A percentile compares a stretch with the other conserved stretches of the same genome.
phyloP scores from a whole-genome alignment of 140 eudicot genomes.

The Erigeron philadelphicus region DNA sequence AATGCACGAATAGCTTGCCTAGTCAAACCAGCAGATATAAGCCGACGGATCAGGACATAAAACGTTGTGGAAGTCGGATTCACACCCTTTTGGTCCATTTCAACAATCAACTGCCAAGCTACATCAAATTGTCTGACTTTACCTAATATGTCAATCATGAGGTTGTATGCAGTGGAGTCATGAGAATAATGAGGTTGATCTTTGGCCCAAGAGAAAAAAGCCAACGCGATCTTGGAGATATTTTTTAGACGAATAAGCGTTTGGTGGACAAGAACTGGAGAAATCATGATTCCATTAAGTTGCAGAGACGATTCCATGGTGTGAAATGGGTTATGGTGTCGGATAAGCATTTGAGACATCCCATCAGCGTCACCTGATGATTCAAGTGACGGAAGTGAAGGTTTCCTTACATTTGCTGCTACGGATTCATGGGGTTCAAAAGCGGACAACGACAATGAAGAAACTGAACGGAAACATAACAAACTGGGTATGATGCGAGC shows the following conservation, averaged over 20 bases:
- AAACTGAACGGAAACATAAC: conserved; percentile 15
- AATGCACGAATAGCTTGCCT: conserved; percentile 71
- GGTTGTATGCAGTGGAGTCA: conserved; percentile 40
- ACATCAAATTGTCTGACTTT: conserved; percentile 71
- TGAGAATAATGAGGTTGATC: conserved; percentile 28
- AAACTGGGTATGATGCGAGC: background rate
- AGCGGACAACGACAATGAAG: conserved; percentile 18
- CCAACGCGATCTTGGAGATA: conserved; percentile 65
- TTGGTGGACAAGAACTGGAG: conserved; percentile 57
- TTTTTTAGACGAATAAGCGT: conserved; percentile 70
- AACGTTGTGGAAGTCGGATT: conserved; percentile 57
- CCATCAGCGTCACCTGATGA: conserved; percentile 61
- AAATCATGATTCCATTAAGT: conserved; percentile 47
- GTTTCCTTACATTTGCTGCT: conserved; percentile 26
- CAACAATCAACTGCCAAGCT: conserved; percentile 65
- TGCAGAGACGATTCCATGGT: conserved; percentile 77
- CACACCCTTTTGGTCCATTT: conserved; percentile 48
- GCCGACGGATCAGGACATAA: conserved; percentile 54
- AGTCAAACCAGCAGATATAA: conserved; percentile 71
- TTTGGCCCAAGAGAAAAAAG: conserved; percentile 65
- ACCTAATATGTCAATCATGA: conserved; percentile 57
- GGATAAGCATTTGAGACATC: conserved; percentile 57
- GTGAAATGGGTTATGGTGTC: conserved; percentile 93
- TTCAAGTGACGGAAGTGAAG: conserved; percentile 47
- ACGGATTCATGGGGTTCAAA: conserved; percentile 14